These are phyloP conservation scores for Fraxinus anomala DNA, from an alignment of 257 asterid species.

Conservation along the genomic window DNA sequence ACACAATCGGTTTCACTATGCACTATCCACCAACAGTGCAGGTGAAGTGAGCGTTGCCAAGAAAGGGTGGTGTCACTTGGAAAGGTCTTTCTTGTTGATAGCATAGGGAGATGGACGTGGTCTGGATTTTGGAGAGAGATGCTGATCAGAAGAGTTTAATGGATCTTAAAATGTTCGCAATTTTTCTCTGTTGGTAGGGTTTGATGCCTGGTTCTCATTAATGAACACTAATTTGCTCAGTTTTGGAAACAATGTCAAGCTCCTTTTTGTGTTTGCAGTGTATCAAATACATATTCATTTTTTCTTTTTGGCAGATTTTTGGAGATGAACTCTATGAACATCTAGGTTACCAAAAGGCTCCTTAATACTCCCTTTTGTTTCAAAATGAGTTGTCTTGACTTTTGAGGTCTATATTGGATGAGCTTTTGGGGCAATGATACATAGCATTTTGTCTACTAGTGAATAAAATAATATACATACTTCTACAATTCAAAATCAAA, in stretches of 20 bases:
- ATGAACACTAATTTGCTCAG: not conserved
- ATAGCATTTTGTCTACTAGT: not conserved
- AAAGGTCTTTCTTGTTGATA: not conserved
- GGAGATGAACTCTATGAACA: not conserved
- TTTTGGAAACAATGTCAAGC: not conserved
- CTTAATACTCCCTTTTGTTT: not conserved
- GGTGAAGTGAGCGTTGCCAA: not conserved
- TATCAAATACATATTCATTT: not conserved
- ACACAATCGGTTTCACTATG: not conserved
- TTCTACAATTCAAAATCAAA: not conserved
- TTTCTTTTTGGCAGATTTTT: not conserved
- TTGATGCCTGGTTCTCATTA: not conserved
- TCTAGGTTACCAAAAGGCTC: not conserved
- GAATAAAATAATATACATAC: not conserved
- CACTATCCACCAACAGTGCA: not conserved
- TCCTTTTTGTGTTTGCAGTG: not conserved
- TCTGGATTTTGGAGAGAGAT: not conserved
- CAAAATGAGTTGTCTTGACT: not conserved
- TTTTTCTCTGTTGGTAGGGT: not conserved
- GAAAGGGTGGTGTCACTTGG: not conserved
- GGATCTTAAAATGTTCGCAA: no score
- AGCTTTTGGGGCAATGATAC: not conserved
- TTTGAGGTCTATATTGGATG: not conserved
- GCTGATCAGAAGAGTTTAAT: no score
- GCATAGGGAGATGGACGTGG: not conserved